These are phyloP conservation scores for Fusarium chlamydosporum DNA, from an alignment of 2,329 filamentous ascomycete species.

Conservation along the genomic window DNA sequence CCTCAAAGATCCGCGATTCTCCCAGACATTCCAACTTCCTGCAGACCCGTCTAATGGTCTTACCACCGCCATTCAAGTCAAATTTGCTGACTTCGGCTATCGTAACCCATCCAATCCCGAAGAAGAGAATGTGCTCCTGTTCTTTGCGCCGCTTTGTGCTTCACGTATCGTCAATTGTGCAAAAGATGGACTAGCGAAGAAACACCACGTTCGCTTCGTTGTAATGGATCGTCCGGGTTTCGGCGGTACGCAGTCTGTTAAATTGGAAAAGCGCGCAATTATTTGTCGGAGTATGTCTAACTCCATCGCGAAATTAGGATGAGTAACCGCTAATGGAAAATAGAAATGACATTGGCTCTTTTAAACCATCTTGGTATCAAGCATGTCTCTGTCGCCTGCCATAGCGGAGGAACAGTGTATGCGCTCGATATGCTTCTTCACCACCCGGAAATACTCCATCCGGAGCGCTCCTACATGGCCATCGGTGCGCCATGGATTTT, in stretches of 20 bases:
- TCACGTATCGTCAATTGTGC: slow-evolving; percentile 30
- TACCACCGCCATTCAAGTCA: slow-evolving; percentile 1
- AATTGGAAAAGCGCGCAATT: slow-evolving; percentile 8
- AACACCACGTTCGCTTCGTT: slow-evolving; percentile 22
- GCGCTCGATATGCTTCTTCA: slow-evolving; percentile 34
- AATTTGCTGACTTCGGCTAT: slow-evolving; percentile 31
- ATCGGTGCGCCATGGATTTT: slow-evolving; percentile 26
- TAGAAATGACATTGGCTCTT: slow-evolving; percentile 25
- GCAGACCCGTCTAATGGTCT: neutral
- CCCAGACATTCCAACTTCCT: slow-evolving; percentile 14
- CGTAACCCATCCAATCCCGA: slow-evolving; percentile 2
- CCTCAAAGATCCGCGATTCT: slow-evolving; percentile 29
- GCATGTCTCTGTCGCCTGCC: slow-evolving; percentile 27
- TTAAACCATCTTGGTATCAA: slow-evolving; percentile 12
- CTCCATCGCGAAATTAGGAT: fast-evolving
- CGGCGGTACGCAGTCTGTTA: slow-evolving; percentile 21
- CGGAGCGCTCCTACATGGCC: slow-evolving; percentile 24
- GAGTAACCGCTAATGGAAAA: fast-evolving
- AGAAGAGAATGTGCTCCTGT: slow-evolving; percentile 32
- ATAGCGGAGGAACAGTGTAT: slow-evolving; percentile 36
- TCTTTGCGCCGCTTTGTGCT: slow-evolving; percentile 25
- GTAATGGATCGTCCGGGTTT: slow-evolving; percentile 27
- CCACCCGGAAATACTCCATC: slow-evolving; percentile 31
- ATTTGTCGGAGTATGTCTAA: slow-evolving; percentile 24
- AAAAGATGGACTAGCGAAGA: slow-evolving; percentile 27